phyloP scores from a whole-genome alignment of 2,329 filamentous ascomycete species.

The Neopestalotiopsis sp. region DNA sequence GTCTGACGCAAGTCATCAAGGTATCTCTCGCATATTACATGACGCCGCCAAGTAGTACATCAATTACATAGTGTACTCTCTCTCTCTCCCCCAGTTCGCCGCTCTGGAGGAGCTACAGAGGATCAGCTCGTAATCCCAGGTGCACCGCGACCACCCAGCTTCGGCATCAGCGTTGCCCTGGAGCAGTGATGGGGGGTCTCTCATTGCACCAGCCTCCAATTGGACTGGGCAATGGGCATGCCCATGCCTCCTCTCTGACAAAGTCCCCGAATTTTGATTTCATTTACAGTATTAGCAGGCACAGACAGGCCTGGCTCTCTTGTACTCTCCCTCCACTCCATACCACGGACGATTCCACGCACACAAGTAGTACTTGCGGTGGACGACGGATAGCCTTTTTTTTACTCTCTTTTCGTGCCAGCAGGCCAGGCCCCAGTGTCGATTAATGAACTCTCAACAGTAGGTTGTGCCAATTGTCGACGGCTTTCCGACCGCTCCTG shows the following conservation, averaged over 20 bases:
- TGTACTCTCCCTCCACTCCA: background rate
- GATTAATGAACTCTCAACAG: slow-evolving; percentile 5
- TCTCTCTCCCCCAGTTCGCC: background rate
- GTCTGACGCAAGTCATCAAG: background rate
- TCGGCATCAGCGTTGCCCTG: slow-evolving; percentile 1
- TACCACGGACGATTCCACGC: background rate
- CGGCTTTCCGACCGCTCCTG: background rate
- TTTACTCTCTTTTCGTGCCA: too few relatives aligned
- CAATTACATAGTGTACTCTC: background rate
- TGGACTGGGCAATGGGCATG: background rate
- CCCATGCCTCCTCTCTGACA: background rate
- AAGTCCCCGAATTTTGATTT: slow-evolving; percentile 8
- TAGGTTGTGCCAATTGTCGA: background rate
- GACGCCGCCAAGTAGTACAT: background rate
- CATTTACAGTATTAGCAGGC: slow-evolving; percentile 1
- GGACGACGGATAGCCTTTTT: background rate
- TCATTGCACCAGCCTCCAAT: slow-evolving; percentile 5
- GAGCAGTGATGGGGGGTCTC: background rate
- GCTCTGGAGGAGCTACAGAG: background rate
- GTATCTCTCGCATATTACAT: background rate
- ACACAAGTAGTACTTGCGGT: background rate
- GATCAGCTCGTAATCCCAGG: slow-evolving; percentile 2
- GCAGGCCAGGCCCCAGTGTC: slow-evolving; percentile 2
- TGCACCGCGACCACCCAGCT: background rate
- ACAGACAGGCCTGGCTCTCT: background rate